phyloP scores from a whole-genome alignment of 768 basidiomycete species.

The Podaxis sp. region DNA sequence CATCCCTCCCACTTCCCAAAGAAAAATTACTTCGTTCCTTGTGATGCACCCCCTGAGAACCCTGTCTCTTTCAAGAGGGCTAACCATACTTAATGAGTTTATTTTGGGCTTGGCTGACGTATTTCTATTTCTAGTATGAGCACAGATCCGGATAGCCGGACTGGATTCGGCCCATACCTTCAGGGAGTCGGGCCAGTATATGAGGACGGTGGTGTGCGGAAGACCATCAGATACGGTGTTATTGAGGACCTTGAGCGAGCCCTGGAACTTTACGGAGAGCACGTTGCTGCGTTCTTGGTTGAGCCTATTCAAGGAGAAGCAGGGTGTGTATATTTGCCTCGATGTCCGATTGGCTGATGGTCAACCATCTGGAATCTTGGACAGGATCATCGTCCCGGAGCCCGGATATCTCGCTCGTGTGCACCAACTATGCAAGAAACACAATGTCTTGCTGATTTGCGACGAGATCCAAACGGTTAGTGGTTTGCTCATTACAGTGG shows the following conservation, averaged over 20 bases:
- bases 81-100: not conserved
- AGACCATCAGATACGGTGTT: slow-evolving; percentile 80
- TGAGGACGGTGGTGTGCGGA: slow-evolving; percentile 37
- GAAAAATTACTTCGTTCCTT: not conserved
- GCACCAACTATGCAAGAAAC: slow-evolving; percentile 83
- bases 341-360: slow-evolving; percentile 1
- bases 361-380: not conserved
- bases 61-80: not conserved
- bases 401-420: slow-evolving; percentile 80
- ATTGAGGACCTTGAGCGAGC: slow-evolving; percentile 82
- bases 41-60: no score
- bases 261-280: slow-evolving; percentile 74
- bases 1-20: slow-evolving; percentile 11
- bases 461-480: slow-evolving; percentile 96
- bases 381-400: slow-evolving; percentile 88
- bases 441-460: slow-evolving; percentile 94
- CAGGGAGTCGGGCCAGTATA: slow-evolving; percentile 71
- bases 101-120: slow-evolving; percentile 6
- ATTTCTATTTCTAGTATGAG: slow-evolving; percentile 62
- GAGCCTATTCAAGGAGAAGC: slow-evolving; percentile 99
- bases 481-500: slow-evolving; percentile 5
- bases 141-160: slow-evolving; percentile 88
- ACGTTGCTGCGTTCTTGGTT: slow-evolving; percentile 90
- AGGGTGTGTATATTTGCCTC: slow-evolving; percentile 54
- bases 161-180: slow-evolving; percentile 91